Evolutionary conservation across 345 rosid species (phyloP).

Genomic region (Geranium rotundifolium): DNA sequence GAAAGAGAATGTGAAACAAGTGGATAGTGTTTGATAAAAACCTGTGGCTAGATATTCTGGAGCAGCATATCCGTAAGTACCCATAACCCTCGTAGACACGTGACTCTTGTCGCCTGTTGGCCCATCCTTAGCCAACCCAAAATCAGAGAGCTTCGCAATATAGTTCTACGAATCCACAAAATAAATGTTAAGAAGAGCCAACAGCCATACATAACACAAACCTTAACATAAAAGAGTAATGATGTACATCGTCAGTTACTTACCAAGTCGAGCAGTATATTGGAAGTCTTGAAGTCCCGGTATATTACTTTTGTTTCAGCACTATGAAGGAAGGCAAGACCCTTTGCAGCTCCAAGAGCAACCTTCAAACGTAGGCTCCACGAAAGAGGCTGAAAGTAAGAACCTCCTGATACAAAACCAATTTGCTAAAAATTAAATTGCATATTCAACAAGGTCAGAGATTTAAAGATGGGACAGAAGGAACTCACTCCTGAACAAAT

Average conservation of each 20-base stretch:
- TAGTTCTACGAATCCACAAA: constrained; percentile 24
- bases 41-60: constrained; percentile 79
- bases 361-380: constrained; percentile 67
- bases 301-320: constrained; percentile 52
- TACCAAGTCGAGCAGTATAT: constrained; percentile 57
- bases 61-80: constrained; percentile 69
- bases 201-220: constrained; percentile 1
- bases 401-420: constrained; percentile 43
- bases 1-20: neutral
- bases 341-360: constrained; percentile 69
- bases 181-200: too few relatives aligned
- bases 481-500: constrained; percentile 57
- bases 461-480: neutral
- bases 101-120: constrained; percentile 68
- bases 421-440: too few relatives aligned
- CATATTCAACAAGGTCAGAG: too few relatives aligned
- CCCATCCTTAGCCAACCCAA: constrained; percentile 79
- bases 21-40: constrained; percentile 5
- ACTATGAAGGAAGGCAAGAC: constrained; percentile 67
- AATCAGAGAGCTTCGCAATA: constrained; percentile 69
- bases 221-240: neutral
- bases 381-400: constrained; percentile 67
- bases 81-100: constrained; percentile 70
- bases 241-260: constrained; percentile 3
- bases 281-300: constrained; percentile 66